phyloP scores from a whole-genome alignment of 768 basidiomycete genomes.

The Kwoniella mangroviensis region DNA sequence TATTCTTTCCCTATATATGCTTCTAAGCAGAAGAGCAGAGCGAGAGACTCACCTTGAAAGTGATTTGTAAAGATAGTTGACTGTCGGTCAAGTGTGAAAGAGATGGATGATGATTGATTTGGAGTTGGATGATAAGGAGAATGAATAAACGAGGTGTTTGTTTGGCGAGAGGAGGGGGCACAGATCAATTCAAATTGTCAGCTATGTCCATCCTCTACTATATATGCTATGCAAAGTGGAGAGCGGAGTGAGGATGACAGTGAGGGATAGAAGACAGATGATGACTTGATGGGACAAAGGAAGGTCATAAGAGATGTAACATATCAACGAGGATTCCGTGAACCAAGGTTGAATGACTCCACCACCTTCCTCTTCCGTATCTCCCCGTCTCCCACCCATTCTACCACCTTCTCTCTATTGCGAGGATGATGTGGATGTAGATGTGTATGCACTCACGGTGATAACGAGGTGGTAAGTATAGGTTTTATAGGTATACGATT shows the following conservation, averaged over 20 bases:
- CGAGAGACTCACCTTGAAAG: constrained; percentile 17
- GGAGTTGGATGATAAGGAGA: constrained; percentile 11
- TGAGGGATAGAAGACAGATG: constrained; percentile 5
- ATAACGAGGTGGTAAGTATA: constrained; percentile 14
- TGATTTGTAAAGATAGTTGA: constrained; percentile 15
- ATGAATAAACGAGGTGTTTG: constrained; percentile 2
- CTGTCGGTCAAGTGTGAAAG: constrained; percentile 2
- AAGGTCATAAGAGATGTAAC: constrained; percentile 8
- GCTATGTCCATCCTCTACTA: constrained; percentile 1
- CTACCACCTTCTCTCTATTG: not conserved
- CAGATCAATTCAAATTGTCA: constrained; percentile 19
- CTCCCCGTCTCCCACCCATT: not conserved
- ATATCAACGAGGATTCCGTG: not conserved
- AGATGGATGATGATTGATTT: not conserved
- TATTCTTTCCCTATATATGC: not conserved
- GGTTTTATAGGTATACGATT: constrained; percentile 7
- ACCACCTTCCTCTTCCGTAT: constrained; percentile 16
- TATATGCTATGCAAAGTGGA: constrained; percentile 1
- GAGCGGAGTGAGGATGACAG: constrained; percentile 6
- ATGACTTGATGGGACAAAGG: constrained; percentile 15
- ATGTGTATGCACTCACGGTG: constrained; percentile 19
- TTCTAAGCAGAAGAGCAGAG: not conserved
- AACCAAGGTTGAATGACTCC: constrained; percentile 28
- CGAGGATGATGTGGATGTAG: not conserved
- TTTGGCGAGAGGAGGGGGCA: not conserved